Evolutionary conservation across 2,329 filamentous ascomycete species (phyloP), one percentile per base, ranked within the genome.

Genomic region (Fusarium burgessii): DNA sequence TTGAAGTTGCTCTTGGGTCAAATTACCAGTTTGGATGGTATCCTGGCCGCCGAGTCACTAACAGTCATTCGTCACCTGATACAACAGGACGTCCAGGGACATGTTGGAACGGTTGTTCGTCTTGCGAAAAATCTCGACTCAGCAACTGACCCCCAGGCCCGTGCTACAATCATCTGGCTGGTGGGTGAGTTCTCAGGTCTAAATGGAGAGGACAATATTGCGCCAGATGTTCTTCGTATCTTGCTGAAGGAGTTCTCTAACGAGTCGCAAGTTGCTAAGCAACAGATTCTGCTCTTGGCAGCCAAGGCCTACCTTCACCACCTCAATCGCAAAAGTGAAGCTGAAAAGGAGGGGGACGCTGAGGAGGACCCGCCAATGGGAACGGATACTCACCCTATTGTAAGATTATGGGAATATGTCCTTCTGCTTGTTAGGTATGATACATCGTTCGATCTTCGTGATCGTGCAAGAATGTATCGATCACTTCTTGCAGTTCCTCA

Each of bases 221-320:
- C 96, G 0, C 91, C 95, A 0, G 96, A 99, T 77, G 94, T 98
- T 10, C 84, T 98, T 36, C 90, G 96, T 11, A 95, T 98, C 45
- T 83, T 99, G 5, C 88, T 94, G 46, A 95, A 94, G 79, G 92
- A 91, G 20, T 99, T 98, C 77, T 85, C 90, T 2, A 90, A 91
- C 67, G 96, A 99, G 81, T 90, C 91, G 3, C 94, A 98, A 78
- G 86, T 91, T 32, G 94, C 94, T 15, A 97, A 97, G 80, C 87
- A 94, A 63, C 96, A 99, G 79, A 97, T 98, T 70, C 87, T 99
- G 18, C 86, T 99, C 2, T 86, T 99, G 6, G 96, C 93, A 10
- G 95, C 96, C n/a, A 98, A 98, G 78, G 94, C 98, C 3, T 98
- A 98, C 78, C 87, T 98, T 18, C 94, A 98, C 76, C 90, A 97